phyloP scores from a whole-genome alignment of 1,284 basidiomycete species.

The Apiotrichum brassicae region DNA sequence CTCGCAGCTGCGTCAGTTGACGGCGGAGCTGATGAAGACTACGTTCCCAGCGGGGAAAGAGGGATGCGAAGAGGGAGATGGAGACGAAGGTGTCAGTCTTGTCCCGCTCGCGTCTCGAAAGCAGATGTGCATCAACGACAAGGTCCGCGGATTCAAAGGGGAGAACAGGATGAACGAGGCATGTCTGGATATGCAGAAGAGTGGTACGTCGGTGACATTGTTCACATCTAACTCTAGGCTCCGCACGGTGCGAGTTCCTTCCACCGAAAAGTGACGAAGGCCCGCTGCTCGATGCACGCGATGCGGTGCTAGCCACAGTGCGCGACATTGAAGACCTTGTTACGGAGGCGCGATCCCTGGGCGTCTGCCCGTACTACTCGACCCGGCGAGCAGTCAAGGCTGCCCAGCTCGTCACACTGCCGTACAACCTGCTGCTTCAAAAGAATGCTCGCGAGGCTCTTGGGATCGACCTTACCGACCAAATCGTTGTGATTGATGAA shows the following conservation, averaged over 20 bases:
- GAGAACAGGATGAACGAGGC: conserved; percentile 82
- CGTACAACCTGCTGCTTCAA: conserved; percentile 88
- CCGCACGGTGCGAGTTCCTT: conserved; percentile 68
- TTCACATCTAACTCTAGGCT: conserved; percentile 40
- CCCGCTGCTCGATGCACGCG: conserved; percentile 75
- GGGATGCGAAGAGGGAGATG: neutral
- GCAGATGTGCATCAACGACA: conserved; percentile 88
- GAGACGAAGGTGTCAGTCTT: conserved; percentile 47
- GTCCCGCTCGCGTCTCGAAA: conserved; percentile 85
- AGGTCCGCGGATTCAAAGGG: conserved; percentile 46
- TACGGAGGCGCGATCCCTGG: conserved; percentile 57
- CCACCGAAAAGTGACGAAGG: conserved; percentile 67
- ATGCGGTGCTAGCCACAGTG: conserved; percentile 76
- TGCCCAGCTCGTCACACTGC: conserved; percentile 84
- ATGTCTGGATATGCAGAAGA: conserved; percentile 75
- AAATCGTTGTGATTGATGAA: conserved; percentile 89
- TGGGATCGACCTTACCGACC: conserved; percentile 71
- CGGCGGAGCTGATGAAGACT: conserved; percentile 72
- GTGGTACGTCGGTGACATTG: conserved; percentile 51
- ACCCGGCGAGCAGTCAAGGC: conserved; percentile 78
- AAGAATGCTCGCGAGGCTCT: conserved; percentile 77
- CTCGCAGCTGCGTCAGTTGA: conserved; percentile 85
- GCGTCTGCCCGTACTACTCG: conserved; percentile 90
- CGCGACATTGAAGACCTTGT: conserved; percentile 95
- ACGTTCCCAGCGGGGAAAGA: conserved; percentile 24